These are phyloP conservation scores for Neurospora sp. DNA, from an alignment of 495 filamentous ascomycete species.

Conservation along the genomic window DNA sequence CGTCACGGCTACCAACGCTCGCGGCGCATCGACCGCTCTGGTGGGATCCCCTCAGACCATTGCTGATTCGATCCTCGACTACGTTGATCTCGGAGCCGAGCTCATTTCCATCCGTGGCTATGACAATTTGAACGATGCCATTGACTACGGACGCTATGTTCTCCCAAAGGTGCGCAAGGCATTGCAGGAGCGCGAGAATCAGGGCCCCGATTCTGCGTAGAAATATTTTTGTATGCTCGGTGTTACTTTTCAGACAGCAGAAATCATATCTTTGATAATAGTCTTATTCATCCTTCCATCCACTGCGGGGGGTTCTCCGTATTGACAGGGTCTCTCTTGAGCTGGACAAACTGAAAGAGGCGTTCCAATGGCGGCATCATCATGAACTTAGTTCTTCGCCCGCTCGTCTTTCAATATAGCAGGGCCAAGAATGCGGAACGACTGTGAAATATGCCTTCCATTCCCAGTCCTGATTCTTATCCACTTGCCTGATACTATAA, in stretches of 20 bases:
- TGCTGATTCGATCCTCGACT: constrained; percentile 39
- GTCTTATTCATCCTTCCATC: background rate
- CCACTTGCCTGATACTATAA: constrained; percentile 29
- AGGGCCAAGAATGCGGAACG: constrained; percentile 34
- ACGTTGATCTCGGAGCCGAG: constrained; percentile 42
- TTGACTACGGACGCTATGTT: constrained; percentile 42
- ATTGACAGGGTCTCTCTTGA: background rate
- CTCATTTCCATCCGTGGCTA: constrained; percentile 45
- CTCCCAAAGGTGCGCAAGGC: constrained; percentile 35
- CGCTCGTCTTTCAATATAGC: background rate
- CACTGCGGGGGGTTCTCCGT: background rate
- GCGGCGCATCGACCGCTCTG: constrained; percentile 44
- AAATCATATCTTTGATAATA: background rate
- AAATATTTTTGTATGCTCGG: background rate
- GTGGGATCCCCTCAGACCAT: constrained; percentile 41
- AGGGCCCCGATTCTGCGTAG: constrained; percentile 1
- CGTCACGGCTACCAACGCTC: constrained; percentile 43
- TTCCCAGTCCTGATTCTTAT: constrained; percentile 29
- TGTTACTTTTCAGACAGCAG: background rate
- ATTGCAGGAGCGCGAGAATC: constrained; percentile 19
- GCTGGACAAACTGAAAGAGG: background rate
- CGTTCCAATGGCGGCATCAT: background rate
- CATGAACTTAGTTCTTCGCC: background rate
- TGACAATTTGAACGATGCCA: constrained; percentile 44
- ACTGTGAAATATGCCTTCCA: constrained; percentile 27